A percentile compares a stretch with the other conserved stretches of the same genome.
Conservation (phyloP, 2,329 filamentous ascomycete genomes). For the Botrytis deweyae region DNA sequence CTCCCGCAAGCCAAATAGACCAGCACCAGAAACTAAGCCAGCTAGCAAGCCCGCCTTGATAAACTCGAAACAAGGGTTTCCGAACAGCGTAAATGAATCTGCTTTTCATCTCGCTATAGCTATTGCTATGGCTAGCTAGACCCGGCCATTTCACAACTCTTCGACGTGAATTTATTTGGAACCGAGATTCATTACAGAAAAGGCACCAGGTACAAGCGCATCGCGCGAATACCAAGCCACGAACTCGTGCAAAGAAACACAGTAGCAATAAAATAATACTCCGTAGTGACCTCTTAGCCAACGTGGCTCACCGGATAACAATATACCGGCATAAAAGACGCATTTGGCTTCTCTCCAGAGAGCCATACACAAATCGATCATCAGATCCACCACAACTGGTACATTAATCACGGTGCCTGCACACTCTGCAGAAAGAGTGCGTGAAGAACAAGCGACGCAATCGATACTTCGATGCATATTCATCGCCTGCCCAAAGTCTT, state of each 20-base stretch:
- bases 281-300: background rate
- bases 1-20: background rate
- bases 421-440: background rate
- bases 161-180: background rate
- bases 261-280: background rate
- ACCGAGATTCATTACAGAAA: background rate
- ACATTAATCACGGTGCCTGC: background rate
- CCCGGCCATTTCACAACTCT: background rate
- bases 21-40: background rate
- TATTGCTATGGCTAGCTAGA: background rate
- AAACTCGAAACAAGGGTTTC: background rate
- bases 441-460: slow-evolving; percentile 4
- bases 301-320: background rate
- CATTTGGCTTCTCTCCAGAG: background rate
- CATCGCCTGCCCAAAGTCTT: background rate
- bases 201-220: slow-evolving; percentile 1
- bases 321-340: background rate
- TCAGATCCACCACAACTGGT: background rate
- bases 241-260: background rate
- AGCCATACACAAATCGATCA: background rate
- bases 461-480: background rate
- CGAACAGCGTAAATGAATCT: background rate
- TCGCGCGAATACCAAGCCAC: background rate
- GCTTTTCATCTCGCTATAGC: background rate
- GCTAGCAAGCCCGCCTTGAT: background rate